phyloP scores from a whole-genome alignment of 164 flowering plant genomes.

The Pachysandra terminalis region DNA sequence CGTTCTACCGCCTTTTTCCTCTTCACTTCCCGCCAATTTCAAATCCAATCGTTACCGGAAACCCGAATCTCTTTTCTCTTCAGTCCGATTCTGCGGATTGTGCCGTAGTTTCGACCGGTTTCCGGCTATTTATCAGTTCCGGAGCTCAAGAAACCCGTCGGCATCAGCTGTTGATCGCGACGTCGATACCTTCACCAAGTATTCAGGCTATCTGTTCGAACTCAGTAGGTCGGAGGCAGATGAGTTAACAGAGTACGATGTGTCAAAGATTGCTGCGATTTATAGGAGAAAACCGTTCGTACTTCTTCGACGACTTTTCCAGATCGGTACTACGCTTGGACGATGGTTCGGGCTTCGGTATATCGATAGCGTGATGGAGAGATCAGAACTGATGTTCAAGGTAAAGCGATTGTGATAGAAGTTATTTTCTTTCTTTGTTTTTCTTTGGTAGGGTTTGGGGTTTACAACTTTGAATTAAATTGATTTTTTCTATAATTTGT shows the following conservation, averaged over 20 bases:
- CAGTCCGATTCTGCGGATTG: conserved; percentile 1
- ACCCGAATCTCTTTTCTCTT: not conserved
- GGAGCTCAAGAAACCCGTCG: conserved; percentile 5
- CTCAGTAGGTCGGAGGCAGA: conserved; percentile 52
- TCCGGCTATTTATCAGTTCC: conserved; percentile 3
- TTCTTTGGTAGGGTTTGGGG: not conserved
- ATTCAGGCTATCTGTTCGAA: conserved; percentile 82
- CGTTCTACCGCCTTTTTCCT: conserved; percentile 17
- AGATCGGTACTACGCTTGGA: conserved; percentile 62
- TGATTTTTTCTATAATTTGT: not conserved
- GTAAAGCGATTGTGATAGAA: conserved; percentile 23
- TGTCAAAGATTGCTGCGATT: conserved; percentile 41
- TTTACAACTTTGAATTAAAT: not conserved
- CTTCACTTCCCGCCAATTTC: conserved; percentile 20
- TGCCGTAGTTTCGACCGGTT: not conserved
- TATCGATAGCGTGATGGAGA: conserved; percentile 43
- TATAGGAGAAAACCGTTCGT: conserved; percentile 62
- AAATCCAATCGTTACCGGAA: conserved; percentile 5
- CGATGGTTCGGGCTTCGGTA: conserved; percentile 67
- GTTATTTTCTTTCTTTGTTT: not conserved
- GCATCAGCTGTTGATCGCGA: conserved; percentile 21
- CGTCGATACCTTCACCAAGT: conserved; percentile 69
- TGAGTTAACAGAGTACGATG: conserved; percentile 45
- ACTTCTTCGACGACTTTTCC: conserved; percentile 62
- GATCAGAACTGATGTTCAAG: conserved; percentile 76